These are phyloP conservation scores for Stachybotrys elegans DNA, from an alignment of 2,329 filamentous ascomycete species.

Conservation along the genomic window DNA sequence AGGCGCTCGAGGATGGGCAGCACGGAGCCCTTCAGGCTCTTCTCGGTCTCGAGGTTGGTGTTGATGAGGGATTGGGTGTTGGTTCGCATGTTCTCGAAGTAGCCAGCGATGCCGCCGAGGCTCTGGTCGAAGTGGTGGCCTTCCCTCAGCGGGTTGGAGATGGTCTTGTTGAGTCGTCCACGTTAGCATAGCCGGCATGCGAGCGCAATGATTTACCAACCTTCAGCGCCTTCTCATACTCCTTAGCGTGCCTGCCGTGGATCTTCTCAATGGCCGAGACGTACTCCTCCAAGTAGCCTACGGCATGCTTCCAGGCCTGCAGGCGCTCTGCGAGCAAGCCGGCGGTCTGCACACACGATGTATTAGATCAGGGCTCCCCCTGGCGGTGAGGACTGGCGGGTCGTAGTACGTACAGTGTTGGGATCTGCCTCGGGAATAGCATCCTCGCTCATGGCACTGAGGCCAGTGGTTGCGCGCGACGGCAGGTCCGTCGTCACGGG, in stretches of 20 bases:
- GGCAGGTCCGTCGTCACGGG: conserved; percentile 31
- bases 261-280: conserved; percentile 79
- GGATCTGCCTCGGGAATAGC: conserved; percentile 55
- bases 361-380: no score
- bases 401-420: conserved; percentile 41
- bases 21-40: conserved; percentile 80
- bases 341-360: conserved; percentile 58
- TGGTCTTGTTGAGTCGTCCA: conserved; percentile 51
- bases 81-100: conserved; percentile 90
- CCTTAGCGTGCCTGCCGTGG: conserved; percentile 79
- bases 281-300: conserved; percentile 88
- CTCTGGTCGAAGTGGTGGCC: conserved; percentile 90
- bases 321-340: conserved; percentile 80
- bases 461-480: conserved; percentile 40
- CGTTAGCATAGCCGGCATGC: conserved; percentile 4
- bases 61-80: conserved; percentile 92
- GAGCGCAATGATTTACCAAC: conserved; percentile 23
- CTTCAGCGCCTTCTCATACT: conserved; percentile 94
- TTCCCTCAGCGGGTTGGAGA: conserved; percentile 80
- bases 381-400: neutral
- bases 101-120: conserved; percentile 78
- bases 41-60: conserved; percentile 85
- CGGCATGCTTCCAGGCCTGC: conserved; percentile 93
- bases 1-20: conserved; percentile 85
- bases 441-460: conserved; percentile 48